Conservation (phyloP, 1,139 yeast species). For the Diutina pseudorugosa region DNA sequence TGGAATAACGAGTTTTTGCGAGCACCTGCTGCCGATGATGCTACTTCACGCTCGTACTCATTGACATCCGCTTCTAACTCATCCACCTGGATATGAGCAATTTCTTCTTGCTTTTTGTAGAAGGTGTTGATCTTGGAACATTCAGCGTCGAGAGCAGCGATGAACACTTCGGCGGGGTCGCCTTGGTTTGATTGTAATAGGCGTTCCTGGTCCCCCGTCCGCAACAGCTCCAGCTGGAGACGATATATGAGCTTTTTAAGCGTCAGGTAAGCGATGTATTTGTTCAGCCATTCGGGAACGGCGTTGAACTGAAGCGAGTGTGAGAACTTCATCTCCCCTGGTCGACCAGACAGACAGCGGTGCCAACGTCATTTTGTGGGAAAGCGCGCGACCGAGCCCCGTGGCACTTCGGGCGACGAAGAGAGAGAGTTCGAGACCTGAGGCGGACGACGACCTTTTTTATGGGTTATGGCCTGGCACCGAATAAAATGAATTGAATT, state of each 20-base stretch:
- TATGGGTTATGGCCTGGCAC: too few species aligned
- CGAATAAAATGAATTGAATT: too few species aligned
- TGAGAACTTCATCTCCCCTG: constrained; percentile 49
- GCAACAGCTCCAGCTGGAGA: constrained; percentile 45
- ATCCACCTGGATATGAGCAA: constrained; percentile 35
- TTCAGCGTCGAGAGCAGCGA: constrained; percentile 45
- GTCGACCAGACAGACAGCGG: neutral
- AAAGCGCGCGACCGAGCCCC: neutral
- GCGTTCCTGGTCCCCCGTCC: constrained; percentile 10
- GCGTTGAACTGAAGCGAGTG: constrained; percentile 64
- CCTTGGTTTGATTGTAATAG: constrained; percentile 5
- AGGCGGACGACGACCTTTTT: too few species aligned
- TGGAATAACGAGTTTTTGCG: neutral
- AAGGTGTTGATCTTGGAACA: constrained; percentile 48
- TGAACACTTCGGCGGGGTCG: constrained; percentile 22
- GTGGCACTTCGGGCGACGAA: neutral
- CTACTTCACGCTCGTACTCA: constrained; percentile 10
- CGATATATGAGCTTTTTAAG: constrained; percentile 53
- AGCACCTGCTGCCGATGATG: neutral
- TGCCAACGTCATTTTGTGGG: neutral
- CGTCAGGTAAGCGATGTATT: constrained; percentile 53
- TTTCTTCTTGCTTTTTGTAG: constrained; percentile 39
- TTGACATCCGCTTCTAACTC: constrained; percentile 41
- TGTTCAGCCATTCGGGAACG: constrained; percentile 69
- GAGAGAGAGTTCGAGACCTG: too few species aligned